Base-by-base conservation (phyloP, 1,284 basidiomycete genomes). In the Grifola frondosa region DNA sequence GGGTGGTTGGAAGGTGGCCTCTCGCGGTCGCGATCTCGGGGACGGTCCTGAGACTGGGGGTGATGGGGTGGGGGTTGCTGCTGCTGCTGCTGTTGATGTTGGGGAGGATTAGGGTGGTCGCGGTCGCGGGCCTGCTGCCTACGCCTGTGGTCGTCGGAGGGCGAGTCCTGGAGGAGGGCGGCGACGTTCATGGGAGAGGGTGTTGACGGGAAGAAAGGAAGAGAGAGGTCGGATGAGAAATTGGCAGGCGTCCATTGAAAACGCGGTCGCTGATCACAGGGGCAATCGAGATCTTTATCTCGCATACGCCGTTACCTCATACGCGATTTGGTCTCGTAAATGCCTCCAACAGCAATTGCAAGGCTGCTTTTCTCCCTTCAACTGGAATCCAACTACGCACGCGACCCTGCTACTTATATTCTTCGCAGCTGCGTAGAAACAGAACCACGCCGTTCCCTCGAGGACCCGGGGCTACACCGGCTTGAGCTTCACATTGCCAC, bases 141-240 rank as follows among this genome's bases (percentile, higher is more conserved):
- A 16, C 53, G 53, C 11, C 57, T 40, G 42, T 53, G 61, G 53
- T 66, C 63, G 48, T 74, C 81, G 0, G 82, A 83, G 31, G 84
- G 84, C 0, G 83, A 79, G 62, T 83, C 81, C 56, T 84, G 81
- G 24, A 88, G 68, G 44, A 88, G 76, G 53, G 72, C 77, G 30
- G 80, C 79, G 54, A 88, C 80, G 66, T 88, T 84, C 85, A 88
- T 87, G 59, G 58, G 54, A 57, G 37, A 37, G 49, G 49, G 32
- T 37, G 43, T 37, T 50, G 54, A 41, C 37, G 54, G 52, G 54
- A 51, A 52, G 50, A 47, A 43, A 44, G 52, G 48, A 51, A 52
- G 56, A 50, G 49, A 50, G 56, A 51, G 53, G 48, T 30, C 50
- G 44, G 53, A 52, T 54, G 55, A 56, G 57, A 60, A 59, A 57